Evolutionary conservation across 75 land plant species (phyloP), one percentile per base, ranked within the genome.

Genomic region (Sequoia sempervirens): DNA sequence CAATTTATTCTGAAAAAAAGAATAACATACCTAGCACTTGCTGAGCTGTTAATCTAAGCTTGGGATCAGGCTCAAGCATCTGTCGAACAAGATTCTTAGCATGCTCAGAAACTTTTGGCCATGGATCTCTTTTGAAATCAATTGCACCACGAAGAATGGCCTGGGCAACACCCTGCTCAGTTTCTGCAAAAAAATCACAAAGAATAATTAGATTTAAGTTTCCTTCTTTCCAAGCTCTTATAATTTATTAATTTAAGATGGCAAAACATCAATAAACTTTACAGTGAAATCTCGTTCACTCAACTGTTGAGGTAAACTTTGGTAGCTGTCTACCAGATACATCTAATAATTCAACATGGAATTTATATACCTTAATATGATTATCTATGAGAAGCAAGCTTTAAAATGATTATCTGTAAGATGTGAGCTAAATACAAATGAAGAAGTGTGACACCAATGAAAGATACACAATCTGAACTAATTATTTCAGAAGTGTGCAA

Each of bases 51-150:
- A 91, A 89, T 7, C 95, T 85, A 40, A 80, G 80, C 50, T 84
- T 88, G 12, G 93, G 98, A 83, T 96, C 94, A n/a, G 89, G 92
- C 85, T 93, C 91, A 66, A 96, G 86, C 98, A 96, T 96, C 86
- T 89, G 87, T 79, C 88, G 88, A 52, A 96, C 97, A 79, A 96
- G 92, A 54, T 88, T 83, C 86, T 93, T 96, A 13, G 97, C 97
- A 79, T 88, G 88, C 53, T 93, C 93, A 1, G 98, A 96, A 12
- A 96, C 86, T 80, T 87, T 91, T 70, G 99, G 93, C 99, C 99
- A 96, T 30, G 99, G 99, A 54, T 95, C 97, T 85, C 97, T 92
- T 90, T 91, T 91, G 83, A 96, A 95, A 82, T 96, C 99, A 54
- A 95, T 64, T 45, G 78, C 84, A 23, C 99, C 95, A 23, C 94